Evolutionary conservation across 352 stramenopile species (phyloP).

Genomic region (Pythium plurisporium): DNA sequence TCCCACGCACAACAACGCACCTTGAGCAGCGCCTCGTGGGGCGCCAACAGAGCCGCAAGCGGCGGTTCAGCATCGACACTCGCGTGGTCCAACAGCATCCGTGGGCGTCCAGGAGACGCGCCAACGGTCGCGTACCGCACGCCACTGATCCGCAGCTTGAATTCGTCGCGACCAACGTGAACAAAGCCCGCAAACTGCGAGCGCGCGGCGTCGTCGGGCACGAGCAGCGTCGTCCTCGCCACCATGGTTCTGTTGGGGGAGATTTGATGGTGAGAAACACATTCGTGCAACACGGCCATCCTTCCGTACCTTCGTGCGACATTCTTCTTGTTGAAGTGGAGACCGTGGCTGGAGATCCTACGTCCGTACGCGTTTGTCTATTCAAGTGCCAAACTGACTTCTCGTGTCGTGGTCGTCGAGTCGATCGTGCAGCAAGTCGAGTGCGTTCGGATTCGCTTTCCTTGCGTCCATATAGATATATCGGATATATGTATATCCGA

Average conservation of each 20-base stretch:
- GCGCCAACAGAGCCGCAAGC: constrained; percentile 40
- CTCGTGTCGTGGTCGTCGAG: neutral
- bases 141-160: constrained; percentile 41
- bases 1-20: no score
- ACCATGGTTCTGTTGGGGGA: neutral
- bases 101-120: neutral
- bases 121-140: constrained; percentile 18
- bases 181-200: constrained; percentile 53
- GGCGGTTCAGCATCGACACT: constrained; percentile 50
- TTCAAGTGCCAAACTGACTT: neutral
- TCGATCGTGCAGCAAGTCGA: neutral
- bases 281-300: constrained; percentile 9
- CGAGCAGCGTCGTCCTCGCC: constrained; percentile 15
- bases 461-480: no score
- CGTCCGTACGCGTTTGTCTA: neutral
- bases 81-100: constrained; percentile 33
- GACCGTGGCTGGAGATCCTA: neutral
- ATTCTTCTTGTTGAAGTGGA: constrained; percentile 6
- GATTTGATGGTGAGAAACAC: neutral
- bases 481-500: neutral
- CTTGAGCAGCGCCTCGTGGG: constrained; percentile 45
- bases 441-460: neutral
- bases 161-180: constrained; percentile 41
- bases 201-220: constrained; percentile 37
- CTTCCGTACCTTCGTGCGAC: constrained; percentile 11